These are phyloP conservation scores for Lepidium sativum DNA, from an alignment of 345 rosid species.

Conservation along the genomic window DNA sequence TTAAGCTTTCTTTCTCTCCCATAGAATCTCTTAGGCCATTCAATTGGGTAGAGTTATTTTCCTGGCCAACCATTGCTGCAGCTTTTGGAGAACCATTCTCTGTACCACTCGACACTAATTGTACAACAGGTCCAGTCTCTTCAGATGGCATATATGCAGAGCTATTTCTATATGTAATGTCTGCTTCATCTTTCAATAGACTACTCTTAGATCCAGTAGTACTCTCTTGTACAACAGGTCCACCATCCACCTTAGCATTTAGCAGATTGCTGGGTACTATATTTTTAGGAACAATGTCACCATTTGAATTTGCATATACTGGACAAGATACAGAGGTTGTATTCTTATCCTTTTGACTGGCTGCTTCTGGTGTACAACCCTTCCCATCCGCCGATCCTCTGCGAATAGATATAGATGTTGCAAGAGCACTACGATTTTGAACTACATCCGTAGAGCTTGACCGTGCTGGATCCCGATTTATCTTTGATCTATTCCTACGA, in stretches of 20 bases:
- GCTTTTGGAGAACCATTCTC: constrained; percentile 33
- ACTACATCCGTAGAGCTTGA: constrained; percentile 63
- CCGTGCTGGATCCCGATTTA: constrained; percentile 74
- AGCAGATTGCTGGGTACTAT: constrained; percentile 35
- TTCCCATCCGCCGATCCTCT: constrained; percentile 51
- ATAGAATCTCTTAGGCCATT: constrained; percentile 37
- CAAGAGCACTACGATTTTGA: constrained; percentile 69
- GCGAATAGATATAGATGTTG: constrained; percentile 46
- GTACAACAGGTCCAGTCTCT: constrained; percentile 17
- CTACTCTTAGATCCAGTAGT: constrained; percentile 29
- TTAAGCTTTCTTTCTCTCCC: constrained; percentile 30
- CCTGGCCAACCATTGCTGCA: constrained; percentile 32
- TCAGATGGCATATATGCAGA: constrained; percentile 31
- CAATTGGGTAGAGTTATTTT: constrained; percentile 27
- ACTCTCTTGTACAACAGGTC: constrained; percentile 31
- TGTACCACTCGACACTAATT: too few species aligned
- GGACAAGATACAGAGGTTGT: constrained; percentile 38
- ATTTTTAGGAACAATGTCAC: constrained; percentile 41
- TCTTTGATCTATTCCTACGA: constrained; percentile 86
- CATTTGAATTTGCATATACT: constrained; percentile 44
- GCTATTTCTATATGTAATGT: constrained; percentile 30
- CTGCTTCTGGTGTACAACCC: constrained; percentile 46
- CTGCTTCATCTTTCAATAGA: constrained; percentile 33
- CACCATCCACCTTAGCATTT: constrained; percentile 41
- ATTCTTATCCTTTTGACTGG: constrained; percentile 48